Base-by-base conservation (phyloP, 495 filamentous ascomycete genomes). In the Talaromyces trachyspermus region DNA sequence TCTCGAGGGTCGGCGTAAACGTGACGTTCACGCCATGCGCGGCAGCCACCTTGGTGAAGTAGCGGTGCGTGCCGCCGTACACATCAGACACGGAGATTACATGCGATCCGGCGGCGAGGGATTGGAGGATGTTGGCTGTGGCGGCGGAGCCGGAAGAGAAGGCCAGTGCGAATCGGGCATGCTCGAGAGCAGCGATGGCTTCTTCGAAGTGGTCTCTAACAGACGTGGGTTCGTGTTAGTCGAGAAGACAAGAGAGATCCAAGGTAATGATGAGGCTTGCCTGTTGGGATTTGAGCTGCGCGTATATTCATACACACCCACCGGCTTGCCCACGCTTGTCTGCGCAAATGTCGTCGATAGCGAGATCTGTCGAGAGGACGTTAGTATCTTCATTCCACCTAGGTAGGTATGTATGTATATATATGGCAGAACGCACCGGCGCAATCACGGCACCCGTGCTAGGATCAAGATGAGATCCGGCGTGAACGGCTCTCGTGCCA, bases 31-130 rank as follows among this genome's bases (percentile, higher is more conserved):
- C 91, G 50, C 90, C 89, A 60, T 99, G 94, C 20, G 94, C 89
- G 51, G 84, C 77, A 41, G 92, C 92, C 36, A 99, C 94, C 69
- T 95, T 89, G 53, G 92, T 99, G 78, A 99, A 99, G 70, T 99
- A 99, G 51, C 92, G 78, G 68, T 97, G 92, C 1, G 92, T 99
- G 36, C 92, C 92, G 48, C 92, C 92, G 60, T 99, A 99, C 38
- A 99, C 88, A 61, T 99, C 94, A 42, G 88, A 92, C 29, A 97
- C 89, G 33, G 89, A 95, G 54, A 99, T 80, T 50, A 97, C 84
- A 68, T 99, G 92, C 15, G 88, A 94, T 38, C 91, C 92, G 4
- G 85, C 74, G 33, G 94, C 89, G 44, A 99, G 80, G 38, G 85
- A 91, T 62, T 99, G 92, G 27, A 99, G 80, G 55, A 97, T 86